Evolutionary conservation across 164 flowering plant species (phyloP).

Genomic region (Macadamia tetraphylla): DNA sequence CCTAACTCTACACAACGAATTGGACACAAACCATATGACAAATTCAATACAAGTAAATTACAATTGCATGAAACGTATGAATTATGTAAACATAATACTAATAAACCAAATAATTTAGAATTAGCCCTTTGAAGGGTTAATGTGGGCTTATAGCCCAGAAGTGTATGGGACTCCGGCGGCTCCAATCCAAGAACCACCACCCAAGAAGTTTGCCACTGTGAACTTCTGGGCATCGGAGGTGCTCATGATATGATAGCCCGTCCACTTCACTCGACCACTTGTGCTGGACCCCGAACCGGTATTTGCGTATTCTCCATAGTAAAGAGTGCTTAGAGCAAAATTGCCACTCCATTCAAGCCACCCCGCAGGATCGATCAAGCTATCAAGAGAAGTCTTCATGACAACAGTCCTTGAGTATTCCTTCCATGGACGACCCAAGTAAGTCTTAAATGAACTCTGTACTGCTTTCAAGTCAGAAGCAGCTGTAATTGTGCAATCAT

Average conservation of each 20-base stretch:
- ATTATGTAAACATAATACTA: too few relatives aligned
- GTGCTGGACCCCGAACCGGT: constrained; percentile 41
- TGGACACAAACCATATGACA: too few relatives aligned
- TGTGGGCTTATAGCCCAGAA: constrained; percentile 27
- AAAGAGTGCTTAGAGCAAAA: constrained; percentile 39
- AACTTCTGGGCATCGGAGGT: constrained; percentile 38
- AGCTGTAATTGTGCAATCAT: constrained; percentile 27
- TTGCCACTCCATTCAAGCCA: constrained; percentile 55
- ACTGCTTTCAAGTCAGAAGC: constrained; percentile 17
- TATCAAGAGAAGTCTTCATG: constrained; percentile 34
- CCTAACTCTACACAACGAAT: too few relatives aligned
- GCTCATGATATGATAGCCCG: constrained; percentile 35
- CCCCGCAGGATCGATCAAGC: constrained; percentile 36
- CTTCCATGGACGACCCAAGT: constrained; percentile 60
- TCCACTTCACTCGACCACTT: constrained; percentile 44
- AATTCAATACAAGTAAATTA: too few relatives aligned
- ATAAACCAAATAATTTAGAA: too few relatives aligned
- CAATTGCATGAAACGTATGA: too few relatives aligned
- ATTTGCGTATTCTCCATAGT: constrained; percentile 57
- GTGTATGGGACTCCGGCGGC: constrained; percentile 42
- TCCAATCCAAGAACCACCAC: constrained; percentile 51
- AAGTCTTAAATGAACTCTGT: constrained; percentile 20
- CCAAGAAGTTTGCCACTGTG: constrained; percentile 43
- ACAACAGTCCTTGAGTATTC: constrained; percentile 51
- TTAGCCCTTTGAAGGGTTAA: too few relatives aligned